Base-by-base conservation (phyloP, 148 eudicot genomes). In the Polygonum aviculare region DNA sequence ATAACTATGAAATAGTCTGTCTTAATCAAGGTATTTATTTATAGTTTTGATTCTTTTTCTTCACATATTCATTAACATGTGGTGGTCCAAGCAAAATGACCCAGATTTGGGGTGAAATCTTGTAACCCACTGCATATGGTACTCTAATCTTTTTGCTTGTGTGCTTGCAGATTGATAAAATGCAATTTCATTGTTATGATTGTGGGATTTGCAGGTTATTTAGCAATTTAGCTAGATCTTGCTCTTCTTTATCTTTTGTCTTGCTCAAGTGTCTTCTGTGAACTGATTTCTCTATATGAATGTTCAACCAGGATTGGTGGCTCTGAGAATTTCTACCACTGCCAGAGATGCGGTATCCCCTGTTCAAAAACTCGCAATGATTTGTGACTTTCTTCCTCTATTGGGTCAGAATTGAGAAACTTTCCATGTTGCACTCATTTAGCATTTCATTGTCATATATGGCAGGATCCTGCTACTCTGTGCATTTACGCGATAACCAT, bases 181-280 rank as follows among this genome's bases (percentile, higher is more conserved):
- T 78, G 77, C 98, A 90, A 67, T 96, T 93, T 77, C 99, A 96
- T 84, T 96, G 99, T 75, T 83, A 89, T 80, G 97, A 93, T 76
- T 96, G 99, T 83, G 99, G 99, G 69, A 90, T 96, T 77, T 96
- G 99, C 84, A 96, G 99, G 99, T 95, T 76, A 45, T 77, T 79
- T 69, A 19, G 15, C 74, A 69, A 26, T 76, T 38, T 35, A 1
- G 3, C 35, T n/a, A 39, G 52, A 50, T 75, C 21, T 80, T 26
- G 47, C 60, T 70, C 19, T 78, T 72, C 31, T 63, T 77, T 67
- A 31, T 22, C 3, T 70, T 72, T 33, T 45, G 22, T 85, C 77
- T 75, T 74, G 76, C 69, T 9, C 21, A 35, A 65, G 44, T 67
- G 40, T 55, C 41, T 31, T 54, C n/a, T 35, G 26, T 18, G n/a